Conservation (phyloP, 305 asterid species). For the Plantago lanceolata region DNA sequence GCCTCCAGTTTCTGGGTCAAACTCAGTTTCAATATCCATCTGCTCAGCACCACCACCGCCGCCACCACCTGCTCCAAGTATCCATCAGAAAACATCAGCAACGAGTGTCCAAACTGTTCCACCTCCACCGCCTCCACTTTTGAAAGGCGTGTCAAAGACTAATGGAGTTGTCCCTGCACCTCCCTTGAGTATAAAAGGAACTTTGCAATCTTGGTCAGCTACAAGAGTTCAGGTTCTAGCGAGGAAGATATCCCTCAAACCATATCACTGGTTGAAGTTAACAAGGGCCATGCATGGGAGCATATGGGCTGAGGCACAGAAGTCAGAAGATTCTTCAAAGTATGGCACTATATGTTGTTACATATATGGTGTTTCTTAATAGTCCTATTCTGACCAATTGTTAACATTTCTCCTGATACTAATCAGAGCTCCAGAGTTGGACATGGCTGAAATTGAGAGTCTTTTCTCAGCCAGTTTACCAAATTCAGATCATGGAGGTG, state of each 20-base stretch:
- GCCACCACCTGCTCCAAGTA: constrained; percentile 20
- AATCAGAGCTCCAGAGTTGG: constrained; percentile 70
- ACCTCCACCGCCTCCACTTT: constrained; percentile 45
- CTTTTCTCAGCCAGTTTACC: constrained; percentile 64
- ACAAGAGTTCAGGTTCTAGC: constrained; percentile 36
- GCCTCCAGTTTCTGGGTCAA: background rate
- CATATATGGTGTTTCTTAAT: constrained; percentile 6
- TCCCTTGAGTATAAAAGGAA: constrained; percentile 46
- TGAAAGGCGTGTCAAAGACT: constrained; percentile 31
- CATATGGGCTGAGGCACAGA: constrained; percentile 83
- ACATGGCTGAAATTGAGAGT: constrained; percentile 78
- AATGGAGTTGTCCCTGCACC: constrained; percentile 33
- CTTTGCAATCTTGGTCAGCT: constrained; percentile 33
- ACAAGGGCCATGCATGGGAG: constrained; percentile 77
- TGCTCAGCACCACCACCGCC: constrained; percentile 33
- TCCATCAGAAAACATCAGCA: constrained; percentile 11
- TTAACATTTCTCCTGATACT: constrained; percentile 22
- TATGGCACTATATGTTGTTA: constrained; percentile 30
- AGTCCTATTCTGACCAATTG: constrained; percentile 13
- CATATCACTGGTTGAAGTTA: constrained; percentile 87
- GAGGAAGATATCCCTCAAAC: constrained; percentile 55
- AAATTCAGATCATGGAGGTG: constrained; percentile 38
- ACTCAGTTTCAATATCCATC: constrained; percentile 18
- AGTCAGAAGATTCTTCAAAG: constrained; percentile 71
- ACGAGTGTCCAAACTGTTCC: constrained; percentile 33